Evolutionary conservation across 192 early-diverging fungal genomes (phyloP).

Genomic region (Coemansia sp.): DNA sequence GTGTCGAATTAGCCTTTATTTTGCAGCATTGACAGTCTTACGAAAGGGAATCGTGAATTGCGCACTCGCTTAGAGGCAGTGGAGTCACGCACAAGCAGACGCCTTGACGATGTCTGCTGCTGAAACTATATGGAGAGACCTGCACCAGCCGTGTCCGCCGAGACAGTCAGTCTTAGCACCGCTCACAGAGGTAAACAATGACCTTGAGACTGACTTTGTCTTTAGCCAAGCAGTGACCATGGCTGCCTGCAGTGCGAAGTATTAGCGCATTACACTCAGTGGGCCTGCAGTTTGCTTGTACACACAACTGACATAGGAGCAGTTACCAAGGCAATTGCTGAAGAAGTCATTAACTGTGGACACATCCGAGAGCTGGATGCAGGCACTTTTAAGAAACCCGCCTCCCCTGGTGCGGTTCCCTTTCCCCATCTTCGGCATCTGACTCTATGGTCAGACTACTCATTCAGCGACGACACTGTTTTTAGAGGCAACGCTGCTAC

Average conservation of each 20-base stretch:
- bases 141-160: neutral
- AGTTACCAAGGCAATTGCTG: no score
- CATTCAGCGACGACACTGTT: neutral
- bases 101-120: neutral
- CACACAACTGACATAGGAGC: no score
- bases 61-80: neutral
- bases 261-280: neutral
- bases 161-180: neutral
- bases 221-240: neutral
- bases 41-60: neutral
- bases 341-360: no score
- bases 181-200: neutral
- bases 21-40: neutral
- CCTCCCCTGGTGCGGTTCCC: neutral
- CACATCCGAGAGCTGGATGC: no score
- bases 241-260: neutral
- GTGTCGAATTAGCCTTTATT: no score
- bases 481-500: neutral
- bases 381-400: no score
- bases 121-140: neutral
- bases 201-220: neutral
- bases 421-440: neutral
- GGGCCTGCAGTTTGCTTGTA: no score
- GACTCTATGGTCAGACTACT: neutral
- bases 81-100: neutral